Base-by-base conservation (phyloP, 805 yeast species). In the Cyberlindnera galapagoensis region DNA sequence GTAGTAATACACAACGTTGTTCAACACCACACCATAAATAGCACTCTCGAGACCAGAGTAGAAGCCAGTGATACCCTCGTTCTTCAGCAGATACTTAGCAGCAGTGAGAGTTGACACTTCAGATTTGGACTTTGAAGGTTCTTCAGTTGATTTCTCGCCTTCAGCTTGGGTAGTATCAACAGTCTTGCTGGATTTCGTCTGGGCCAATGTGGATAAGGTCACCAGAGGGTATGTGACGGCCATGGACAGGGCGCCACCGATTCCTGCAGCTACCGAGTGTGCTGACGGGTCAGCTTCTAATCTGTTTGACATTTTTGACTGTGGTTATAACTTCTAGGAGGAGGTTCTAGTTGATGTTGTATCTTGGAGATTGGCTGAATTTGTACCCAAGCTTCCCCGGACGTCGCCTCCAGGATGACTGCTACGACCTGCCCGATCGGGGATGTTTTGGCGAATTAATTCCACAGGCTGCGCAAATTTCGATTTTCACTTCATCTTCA, bases 201-300 rank as follows among this genome's bases (percentile, higher is more conserved):
- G 97, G 4, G 95, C 94, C 33, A 84, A 71, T 0, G 96, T 87
- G 2, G 94, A 80, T 35, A 87, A 60, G 1, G 94, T 82, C 38
- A 85, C 86, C 46, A 88, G 63, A 2, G 97, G 97, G 53, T 88
- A 88, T 1, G 97, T 88, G 24, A 86, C 76, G 1, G 80, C 71
- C 80, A 86, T 81, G 3, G 95, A 74, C 18, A 85, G 68, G 15
- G 90, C 87, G 10, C 97, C 97, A 18, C 95, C 95, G 6, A 88
- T 80, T 21, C 95, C 95, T 9, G 97, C 97, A 6, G 95, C 82
- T 9, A 88, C 57, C n/a, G 96, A 96, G 52, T 88, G 96, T 10
- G 92, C 86, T 5, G 42, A 35, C 3, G 56, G 56, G 27, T 50
- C 52, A 10, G 43, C 51, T 26, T 43, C 35, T 13, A 50, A 35